phyloP scores from a whole-genome alignment of 106 monocot species.

The Dendrobium officinale region DNA sequence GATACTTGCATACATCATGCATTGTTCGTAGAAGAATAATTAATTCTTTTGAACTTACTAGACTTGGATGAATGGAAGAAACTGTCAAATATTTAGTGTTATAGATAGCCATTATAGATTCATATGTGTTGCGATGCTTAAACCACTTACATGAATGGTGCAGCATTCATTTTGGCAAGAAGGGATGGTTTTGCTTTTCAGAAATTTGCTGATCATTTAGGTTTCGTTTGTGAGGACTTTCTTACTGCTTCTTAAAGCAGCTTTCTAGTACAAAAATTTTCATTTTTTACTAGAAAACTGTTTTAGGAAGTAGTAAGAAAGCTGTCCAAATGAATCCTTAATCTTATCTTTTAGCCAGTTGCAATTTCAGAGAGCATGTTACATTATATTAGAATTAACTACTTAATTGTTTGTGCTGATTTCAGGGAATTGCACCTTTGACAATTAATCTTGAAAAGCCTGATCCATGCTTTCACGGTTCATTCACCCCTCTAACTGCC shows the following conservation, averaged over 20 bases:
- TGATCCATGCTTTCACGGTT: constrained; percentile 58
- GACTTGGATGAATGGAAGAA: too few relatives aligned
- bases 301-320: too few relatives aligned
- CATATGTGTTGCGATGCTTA: background rate
- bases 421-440: constrained; percentile 86
- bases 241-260: too few relatives aligned
- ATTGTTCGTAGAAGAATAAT: background rate
- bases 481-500: constrained; percentile 44
- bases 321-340: too few relatives aligned
- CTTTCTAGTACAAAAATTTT: too few relatives aligned
- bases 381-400: background rate
- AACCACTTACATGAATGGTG: background rate
- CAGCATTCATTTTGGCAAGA: background rate
- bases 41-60: too few relatives aligned
- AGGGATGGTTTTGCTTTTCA: background rate
- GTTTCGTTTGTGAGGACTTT: too few relatives aligned
- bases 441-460: constrained; percentile 69
- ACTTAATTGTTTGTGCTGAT: background rate
- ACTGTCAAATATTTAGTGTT: too few relatives aligned
- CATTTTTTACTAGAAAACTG: too few relatives aligned
- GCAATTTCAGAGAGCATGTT: too few relatives aligned
- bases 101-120: too few relatives aligned
- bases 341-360: too few relatives aligned
- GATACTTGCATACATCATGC: background rate
- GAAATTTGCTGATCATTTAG: background rate